Evolutionary conservation across 2,329 filamentous ascomycete genomes (phyloP).

Genomic region (Pleurostoma richardsiae): DNA sequence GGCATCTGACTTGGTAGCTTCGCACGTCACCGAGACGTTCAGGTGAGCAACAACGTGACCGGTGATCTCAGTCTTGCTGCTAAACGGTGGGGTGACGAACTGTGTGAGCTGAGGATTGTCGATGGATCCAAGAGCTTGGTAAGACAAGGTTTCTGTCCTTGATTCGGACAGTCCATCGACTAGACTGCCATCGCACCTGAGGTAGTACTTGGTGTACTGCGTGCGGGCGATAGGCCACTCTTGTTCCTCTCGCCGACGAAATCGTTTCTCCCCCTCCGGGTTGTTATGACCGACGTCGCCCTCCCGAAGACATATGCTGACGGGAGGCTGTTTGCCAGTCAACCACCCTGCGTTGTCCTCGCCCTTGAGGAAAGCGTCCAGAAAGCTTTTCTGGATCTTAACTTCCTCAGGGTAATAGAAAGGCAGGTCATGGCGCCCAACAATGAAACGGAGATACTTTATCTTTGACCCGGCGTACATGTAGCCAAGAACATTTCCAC

Average conservation of each 20-base stretch:
- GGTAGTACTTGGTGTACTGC: slow-evolving; percentile 55
- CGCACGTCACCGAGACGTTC: slow-evolving; percentile 57
- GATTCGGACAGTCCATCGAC: slow-evolving; percentile 21
- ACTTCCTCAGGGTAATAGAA: slow-evolving; percentile 69
- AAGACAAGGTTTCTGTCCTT: slow-evolving; percentile 39
- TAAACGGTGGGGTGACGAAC: slow-evolving; percentile 54
- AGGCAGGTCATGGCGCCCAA: slow-evolving; percentile 64
- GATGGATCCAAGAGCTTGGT: slow-evolving; percentile 54
- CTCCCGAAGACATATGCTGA: slow-evolving; percentile 57
- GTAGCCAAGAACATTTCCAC: slow-evolving; percentile 65
- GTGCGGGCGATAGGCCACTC: slow-evolving; percentile 67
- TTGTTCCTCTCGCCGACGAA: slow-evolving; percentile 47
- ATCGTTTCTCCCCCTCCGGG: slow-evolving; percentile 52
- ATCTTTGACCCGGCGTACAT: slow-evolving; percentile 57
- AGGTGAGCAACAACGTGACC: slow-evolving; percentile 62
- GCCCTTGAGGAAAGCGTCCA: slow-evolving; percentile 67
- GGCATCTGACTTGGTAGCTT: slow-evolving; percentile 29
- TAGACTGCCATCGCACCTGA: slow-evolving; percentile 42
- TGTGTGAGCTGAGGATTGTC: slow-evolving; percentile 48
- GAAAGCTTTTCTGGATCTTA: slow-evolving; percentile 60
- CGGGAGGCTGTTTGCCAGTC: slow-evolving; percentile 52
- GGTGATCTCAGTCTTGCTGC: slow-evolving; percentile 63
- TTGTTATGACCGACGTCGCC: slow-evolving; percentile 65
- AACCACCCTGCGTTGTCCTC: slow-evolving; percentile 59
- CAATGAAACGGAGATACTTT: slow-evolving; percentile 67